A percentile compares a stretch with the other conserved stretches of the same genome.
Conservation (phyloP, 805 yeast species). For the fission yeast (Schizosaccharomyces pombe) region DNA sequence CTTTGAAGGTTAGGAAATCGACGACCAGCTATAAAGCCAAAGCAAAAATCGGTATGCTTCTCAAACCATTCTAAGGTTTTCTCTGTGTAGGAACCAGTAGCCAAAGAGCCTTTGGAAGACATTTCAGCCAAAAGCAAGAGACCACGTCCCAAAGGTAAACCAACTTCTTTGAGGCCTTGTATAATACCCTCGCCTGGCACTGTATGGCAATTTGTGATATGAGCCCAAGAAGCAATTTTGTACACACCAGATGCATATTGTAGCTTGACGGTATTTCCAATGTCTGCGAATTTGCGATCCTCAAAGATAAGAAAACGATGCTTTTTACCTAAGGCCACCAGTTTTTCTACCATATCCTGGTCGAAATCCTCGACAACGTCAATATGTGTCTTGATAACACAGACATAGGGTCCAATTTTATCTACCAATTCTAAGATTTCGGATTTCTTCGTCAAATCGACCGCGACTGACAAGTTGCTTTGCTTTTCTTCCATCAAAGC, state of each 20-base stretch:
- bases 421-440: conserved; percentile 58
- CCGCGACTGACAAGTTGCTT: conserved; percentile 81
- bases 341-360: conserved; percentile 59
- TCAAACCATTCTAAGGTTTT: conserved; percentile 80
- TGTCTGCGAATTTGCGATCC: conserved; percentile 95
- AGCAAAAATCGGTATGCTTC: conserved; percentile 65
- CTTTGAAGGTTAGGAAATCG: conserved; percentile 57
- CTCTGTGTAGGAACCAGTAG: conserved; percentile 71
- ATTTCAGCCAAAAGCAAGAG: conserved; percentile 86
- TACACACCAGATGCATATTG: conserved; percentile 82
- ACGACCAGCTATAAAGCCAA: conserved; percentile 89
- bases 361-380: conserved; percentile 80
- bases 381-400: conserved; percentile 81
- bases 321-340: conserved; percentile 46
- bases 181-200: conserved; percentile 91
- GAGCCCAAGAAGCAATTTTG: conserved; percentile 82
- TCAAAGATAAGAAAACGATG: conserved; percentile 83
- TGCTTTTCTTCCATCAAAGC: conserved; percentile 53
- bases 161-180: conserved; percentile 44
- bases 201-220: conserved; percentile 92
- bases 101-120: conserved; percentile 80
- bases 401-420: conserved; percentile 69
- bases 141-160: conserved; percentile 37
- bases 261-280: conserved; percentile 87
- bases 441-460: conserved; percentile 61